Evolutionary conservation across 2,329 filamentous ascomycete species (phyloP).

Genomic region (Phyllosticta ampelicida): DNA sequence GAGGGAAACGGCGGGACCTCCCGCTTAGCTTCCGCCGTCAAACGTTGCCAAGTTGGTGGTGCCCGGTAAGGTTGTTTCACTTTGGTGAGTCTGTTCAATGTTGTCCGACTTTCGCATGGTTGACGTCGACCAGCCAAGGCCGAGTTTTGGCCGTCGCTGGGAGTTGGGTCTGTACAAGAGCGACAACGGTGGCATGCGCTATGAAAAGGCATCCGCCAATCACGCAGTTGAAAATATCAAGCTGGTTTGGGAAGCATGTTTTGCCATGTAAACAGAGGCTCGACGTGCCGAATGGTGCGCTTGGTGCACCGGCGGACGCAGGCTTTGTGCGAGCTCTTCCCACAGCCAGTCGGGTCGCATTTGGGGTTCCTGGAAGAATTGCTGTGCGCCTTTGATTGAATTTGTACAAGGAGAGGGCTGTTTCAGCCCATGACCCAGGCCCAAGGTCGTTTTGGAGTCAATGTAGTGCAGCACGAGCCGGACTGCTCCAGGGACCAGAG

Average conservation of each 20-base stretch:
- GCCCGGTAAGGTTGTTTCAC: neutral
- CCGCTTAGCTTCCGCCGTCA: neutral
- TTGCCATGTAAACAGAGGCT: neutral
- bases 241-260: neutral
- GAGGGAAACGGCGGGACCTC: neutral
- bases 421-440: neutral
- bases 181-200: neutral
- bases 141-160: conserved; percentile 5
- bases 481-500: neutral
- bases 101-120: conserved; percentile 4
- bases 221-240: neutral
- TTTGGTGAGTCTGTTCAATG: neutral
- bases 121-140: neutral
- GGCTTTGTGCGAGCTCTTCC: neutral
- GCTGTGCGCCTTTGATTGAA: neutral
- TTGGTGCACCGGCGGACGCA: neutral
- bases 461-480: neutral
- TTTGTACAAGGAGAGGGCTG: neutral
- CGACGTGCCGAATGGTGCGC: neutral
- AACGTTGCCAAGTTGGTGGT: neutral
- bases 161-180: neutral
- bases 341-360: neutral
- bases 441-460: neutral
- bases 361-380: neutral
- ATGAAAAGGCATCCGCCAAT: neutral